Evolutionary conservation across 2,329 filamentous ascomycete species (phyloP).

Genomic region (Cladophialophora psammophila): DNA sequence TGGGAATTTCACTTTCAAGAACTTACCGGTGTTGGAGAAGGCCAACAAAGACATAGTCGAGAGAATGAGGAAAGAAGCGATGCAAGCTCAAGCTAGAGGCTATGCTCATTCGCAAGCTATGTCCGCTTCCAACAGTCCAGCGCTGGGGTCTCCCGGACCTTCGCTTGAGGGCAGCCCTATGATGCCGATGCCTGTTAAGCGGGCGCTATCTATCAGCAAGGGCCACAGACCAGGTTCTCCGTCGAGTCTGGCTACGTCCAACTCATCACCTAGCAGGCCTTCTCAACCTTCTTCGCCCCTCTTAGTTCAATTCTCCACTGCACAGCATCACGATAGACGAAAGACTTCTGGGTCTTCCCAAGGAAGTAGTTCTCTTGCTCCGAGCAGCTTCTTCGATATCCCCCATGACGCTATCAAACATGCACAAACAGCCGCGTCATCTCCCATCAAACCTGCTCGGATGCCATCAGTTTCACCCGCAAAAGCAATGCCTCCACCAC

Average conservation of each 20-base stretch:
- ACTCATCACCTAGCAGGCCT: constrained; percentile 83
- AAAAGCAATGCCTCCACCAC: constrained; percentile 64
- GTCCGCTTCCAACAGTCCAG: constrained; percentile 46
- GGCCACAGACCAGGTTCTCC: constrained; percentile 85
- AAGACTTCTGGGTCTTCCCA: constrained; percentile 92
- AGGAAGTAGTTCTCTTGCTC: constrained; percentile 68
- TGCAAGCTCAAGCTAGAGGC: constrained; percentile 70
- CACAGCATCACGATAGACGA: constrained; percentile 79
- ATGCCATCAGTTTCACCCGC: constrained; percentile 61
- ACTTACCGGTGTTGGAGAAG: constrained; percentile 92
- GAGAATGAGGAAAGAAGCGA: constrained; percentile 88
- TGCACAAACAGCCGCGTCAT: constrained; percentile 60
- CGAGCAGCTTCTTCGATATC: constrained; percentile 74
- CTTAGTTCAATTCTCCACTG: constrained; percentile 94
- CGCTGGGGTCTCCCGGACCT: constrained; percentile 66
- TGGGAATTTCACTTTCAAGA: constrained; percentile 96
- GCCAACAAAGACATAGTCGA: constrained; percentile 99
- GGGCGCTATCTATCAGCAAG: constrained; percentile 83
- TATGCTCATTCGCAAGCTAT: constrained; percentile 50
- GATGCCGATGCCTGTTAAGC: constrained; percentile 78
- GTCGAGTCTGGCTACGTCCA: constrained; percentile 77
- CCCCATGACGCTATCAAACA: constrained; percentile 64
- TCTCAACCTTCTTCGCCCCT: constrained; percentile 88
- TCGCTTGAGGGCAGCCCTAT: constrained; percentile 85
- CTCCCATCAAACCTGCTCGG: constrained; percentile 58